Evolutionary conservation across 352 stramenopile species (phyloP).

Genomic region (Chrysophaeum taylorii): DNA sequence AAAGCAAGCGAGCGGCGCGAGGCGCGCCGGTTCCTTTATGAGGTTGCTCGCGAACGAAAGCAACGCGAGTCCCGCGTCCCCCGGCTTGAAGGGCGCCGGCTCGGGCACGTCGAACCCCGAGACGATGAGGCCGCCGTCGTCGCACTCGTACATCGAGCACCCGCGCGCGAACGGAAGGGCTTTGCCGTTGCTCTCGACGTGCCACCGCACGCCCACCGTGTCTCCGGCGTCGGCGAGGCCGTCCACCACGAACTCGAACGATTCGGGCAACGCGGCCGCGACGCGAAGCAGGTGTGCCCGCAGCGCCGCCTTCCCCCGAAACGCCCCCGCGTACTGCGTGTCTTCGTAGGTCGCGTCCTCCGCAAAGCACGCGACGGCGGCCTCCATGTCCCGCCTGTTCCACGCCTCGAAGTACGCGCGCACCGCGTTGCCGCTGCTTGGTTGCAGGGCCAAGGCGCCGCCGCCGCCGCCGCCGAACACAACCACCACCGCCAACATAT

Average conservation of each 20-base stretch:
- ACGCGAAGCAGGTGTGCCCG: conserved; percentile 45
- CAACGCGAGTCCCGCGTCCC: conserved; percentile 20
- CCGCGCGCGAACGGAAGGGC: conserved; percentile 49
- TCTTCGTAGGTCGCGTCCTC: conserved; percentile 50
- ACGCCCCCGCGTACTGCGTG: conserved; percentile 43
- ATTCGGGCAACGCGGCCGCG: conserved; percentile 40
- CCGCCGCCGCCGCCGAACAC: too few species aligned
- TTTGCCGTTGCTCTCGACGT: conserved; percentile 50
- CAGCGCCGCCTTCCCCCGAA: conserved; percentile 41
- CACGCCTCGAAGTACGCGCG: conserved; percentile 29
- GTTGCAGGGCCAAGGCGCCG: too few species aligned
- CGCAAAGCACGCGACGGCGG: conserved; percentile 41
- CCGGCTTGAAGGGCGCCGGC: conserved; percentile 42
- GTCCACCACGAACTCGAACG: conserved; percentile 53
- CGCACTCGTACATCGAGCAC: conserved; percentile 51
- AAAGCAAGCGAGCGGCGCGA: conserved; percentile 39
- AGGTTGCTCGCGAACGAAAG: conserved; percentile 38
- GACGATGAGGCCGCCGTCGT: conserved; percentile 44
- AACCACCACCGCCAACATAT: too few species aligned
- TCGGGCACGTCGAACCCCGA: conserved; percentile 53
- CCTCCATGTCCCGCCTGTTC: conserved; percentile 51
- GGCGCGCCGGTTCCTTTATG: conserved; percentile 37
- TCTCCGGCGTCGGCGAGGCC: conserved; percentile 29
- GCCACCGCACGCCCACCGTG: conserved; percentile 43
- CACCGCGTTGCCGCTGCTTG: background rate